Base-by-base conservation (phyloP, 345 rosid species). In the Arabidopsis suecica region DNA sequence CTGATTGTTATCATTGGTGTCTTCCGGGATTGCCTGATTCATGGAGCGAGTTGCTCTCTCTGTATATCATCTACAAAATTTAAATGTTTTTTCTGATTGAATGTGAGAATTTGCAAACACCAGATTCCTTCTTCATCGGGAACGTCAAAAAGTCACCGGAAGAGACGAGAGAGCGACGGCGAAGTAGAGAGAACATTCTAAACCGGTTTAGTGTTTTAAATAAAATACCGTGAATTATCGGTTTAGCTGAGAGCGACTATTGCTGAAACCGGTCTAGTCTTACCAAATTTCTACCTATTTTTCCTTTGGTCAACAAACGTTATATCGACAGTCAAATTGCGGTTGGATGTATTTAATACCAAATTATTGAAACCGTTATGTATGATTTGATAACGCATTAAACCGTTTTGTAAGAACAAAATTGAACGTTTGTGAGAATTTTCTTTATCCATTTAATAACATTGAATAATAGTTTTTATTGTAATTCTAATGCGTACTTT, bases 1-100 rank as follows among this genome's bases (percentile, higher is more conserved):
- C 93, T 0, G 99, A 93, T 71, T 95, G 99, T 61, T 77, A 83
- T 54, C 99, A 95, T 28, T 93, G 99, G 99, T 94, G 98, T 66
- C 92, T 95, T 47, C 99, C 97, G 0, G 97, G 99, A 14, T 74
- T 95, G 63, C 99, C 97, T 7, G 99, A 95, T 61, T 86, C 88
- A 2, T 93, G 98, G 99, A 90, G 92, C 11, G 97, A 94, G 78
- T 86, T 94, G 51, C 65, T 94, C 10, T 94, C 86, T 68, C 30
- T 93, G 5, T 84, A 80, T 57, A 87, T 93, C 11, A 67, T 88
- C 45, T 75, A 83, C 28, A 55, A 40, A 32, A 47, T 75, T 33
- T 86, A 79, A 79, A 85, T 81, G 2, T 6, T 14, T 5, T 34
- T 3, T 2, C 20, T 23, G 57, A 44, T 69, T 36, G 54, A 61